These are phyloP conservation scores for Chaetomium sp. DNA, from an alignment of 2,329 filamentous ascomycete species.

Conservation along the genomic window DNA sequence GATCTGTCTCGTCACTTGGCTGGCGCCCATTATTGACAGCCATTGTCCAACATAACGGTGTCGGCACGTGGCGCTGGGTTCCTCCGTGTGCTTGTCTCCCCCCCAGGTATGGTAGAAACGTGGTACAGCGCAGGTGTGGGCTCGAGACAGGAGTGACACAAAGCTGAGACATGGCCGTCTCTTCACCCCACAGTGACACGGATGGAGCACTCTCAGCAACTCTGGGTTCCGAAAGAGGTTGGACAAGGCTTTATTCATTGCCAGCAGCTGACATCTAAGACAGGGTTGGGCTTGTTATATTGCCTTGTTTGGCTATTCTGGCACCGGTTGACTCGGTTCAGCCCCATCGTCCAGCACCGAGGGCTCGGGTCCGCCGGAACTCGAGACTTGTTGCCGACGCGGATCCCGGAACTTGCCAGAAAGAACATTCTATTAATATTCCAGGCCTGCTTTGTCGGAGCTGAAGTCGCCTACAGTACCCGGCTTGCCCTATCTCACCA, in stretches of 20 bases:
- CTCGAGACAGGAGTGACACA: constrained; percentile 37
- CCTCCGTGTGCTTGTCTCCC: constrained; percentile 20
- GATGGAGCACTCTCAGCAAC: constrained; percentile 16
- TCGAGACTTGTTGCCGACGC: constrained; percentile 14
- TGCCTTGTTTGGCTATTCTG: not conserved
- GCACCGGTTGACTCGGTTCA: constrained; percentile 15
- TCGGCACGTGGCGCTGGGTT: constrained; percentile 25
- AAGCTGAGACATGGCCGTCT: constrained; percentile 33
- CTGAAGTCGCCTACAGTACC: constrained; percentile 17
- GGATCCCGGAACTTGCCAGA: constrained; percentile 10
- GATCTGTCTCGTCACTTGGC: constrained; percentile 21
- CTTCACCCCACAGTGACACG: constrained; percentile 15
- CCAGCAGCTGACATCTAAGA: constrained; percentile 14
- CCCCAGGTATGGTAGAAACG: constrained; percentile 25
- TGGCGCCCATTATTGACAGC: constrained; percentile 27
- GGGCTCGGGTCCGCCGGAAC: constrained; percentile 16
- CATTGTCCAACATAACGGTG: constrained; percentile 24
- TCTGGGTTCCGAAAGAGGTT: constrained; percentile 8
- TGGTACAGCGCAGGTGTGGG: constrained; percentile 26
- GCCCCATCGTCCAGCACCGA: constrained; percentile 22
- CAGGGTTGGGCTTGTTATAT: constrained; percentile 18
- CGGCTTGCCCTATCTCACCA: not conserved
- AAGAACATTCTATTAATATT: constrained; percentile 24
- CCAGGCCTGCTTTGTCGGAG: constrained; percentile 13
- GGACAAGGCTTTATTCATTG: constrained; percentile 24